Evolutionary conservation across 139 green algal genomes (phyloP).

Genomic region (Micractinium sp.): DNA sequence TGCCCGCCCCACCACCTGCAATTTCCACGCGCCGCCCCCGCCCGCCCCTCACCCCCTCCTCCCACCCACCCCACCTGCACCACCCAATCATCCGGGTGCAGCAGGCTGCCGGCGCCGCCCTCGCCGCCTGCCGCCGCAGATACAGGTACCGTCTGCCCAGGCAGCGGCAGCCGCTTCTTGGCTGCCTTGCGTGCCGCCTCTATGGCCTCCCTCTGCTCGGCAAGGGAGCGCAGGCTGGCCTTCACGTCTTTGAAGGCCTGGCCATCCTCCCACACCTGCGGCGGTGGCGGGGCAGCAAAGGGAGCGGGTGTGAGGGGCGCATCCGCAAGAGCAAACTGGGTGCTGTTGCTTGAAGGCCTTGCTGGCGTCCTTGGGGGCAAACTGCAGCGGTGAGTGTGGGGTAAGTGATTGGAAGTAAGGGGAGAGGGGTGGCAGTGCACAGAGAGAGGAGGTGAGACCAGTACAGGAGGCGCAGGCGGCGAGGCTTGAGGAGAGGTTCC

Average conservation of each 20-base stretch:
- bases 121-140: conserved; percentile 2
- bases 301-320: too few species aligned
- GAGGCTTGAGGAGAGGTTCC: background rate
- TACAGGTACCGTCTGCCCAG: conserved; percentile 36
- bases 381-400: too few species aligned
- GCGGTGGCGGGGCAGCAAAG: too few species aligned
- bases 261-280: conserved; percentile 84
- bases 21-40: too few species aligned
- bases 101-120: background rate
- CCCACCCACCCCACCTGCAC: conserved; percentile 12
- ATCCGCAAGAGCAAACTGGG: too few species aligned
- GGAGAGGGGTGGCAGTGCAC: too few species aligned
- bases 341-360: too few species aligned
- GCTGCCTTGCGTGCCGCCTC: conserved; percentile 73
- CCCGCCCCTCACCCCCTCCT: background rate
- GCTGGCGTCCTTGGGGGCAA: too few species aligned
- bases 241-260: conserved; percentile 70
- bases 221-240: conserved; percentile 45
- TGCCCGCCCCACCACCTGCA: too few species aligned
- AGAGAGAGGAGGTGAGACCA: too few species aligned
- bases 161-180: conserved; percentile 67
- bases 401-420: too few species aligned
- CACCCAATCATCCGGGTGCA: conserved; percentile 51
- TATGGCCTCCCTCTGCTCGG: conserved; percentile 63
- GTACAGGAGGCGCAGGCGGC: too few species aligned